Evolutionary conservation across 495 filamentous ascomycete species (phyloP).

Genomic region (Aspergillus cavernicola): DNA sequence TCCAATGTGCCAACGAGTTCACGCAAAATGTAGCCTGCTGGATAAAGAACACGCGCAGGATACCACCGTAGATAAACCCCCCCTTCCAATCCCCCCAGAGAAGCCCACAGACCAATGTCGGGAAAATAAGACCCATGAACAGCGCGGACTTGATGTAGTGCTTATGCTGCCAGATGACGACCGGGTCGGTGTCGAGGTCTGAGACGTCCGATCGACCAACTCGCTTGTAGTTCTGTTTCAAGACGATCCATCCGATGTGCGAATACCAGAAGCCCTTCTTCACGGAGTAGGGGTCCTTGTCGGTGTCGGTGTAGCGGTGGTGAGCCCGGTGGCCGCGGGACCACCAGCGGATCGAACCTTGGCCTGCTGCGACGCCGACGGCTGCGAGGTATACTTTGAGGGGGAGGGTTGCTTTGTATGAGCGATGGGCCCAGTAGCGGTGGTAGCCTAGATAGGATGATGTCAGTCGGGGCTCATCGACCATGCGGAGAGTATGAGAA

Average conservation of each 20-base stretch:
- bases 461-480: too few relatives aligned
- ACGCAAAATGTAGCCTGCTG: conserved; percentile 95
- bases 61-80: conserved; percentile 82
- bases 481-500: neutral
- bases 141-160: conserved; percentile 77
- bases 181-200: conserved; percentile 79
- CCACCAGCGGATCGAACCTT: conserved; percentile 93
- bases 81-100: conserved; percentile 78
- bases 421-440: conserved; percentile 81
- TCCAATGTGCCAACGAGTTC: conserved; percentile 91
- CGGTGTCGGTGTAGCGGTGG: conserved; percentile 92
- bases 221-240: conserved; percentile 77
- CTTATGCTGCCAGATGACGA: conserved; percentile 84
- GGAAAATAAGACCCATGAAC: conserved; percentile 77
- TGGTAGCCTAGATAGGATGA: conserved; percentile 56
- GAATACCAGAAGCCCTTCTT: conserved; percentile 88
- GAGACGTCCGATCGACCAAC: conserved; percentile 86
- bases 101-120: conserved; percentile 69
- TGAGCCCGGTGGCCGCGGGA: conserved; percentile 83
- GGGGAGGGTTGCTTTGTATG: conserved; percentile 72
- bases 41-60: conserved; percentile 85
- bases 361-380: conserved; percentile 78
- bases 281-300: conserved; percentile 91
- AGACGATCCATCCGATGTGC: conserved; percentile 80
- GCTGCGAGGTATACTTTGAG: conserved; percentile 80